These are phyloP conservation scores for Pezicula rhizophila DNA, from an alignment of 2,329 filamentous ascomycete genomes.

Conservation along the genomic window DNA sequence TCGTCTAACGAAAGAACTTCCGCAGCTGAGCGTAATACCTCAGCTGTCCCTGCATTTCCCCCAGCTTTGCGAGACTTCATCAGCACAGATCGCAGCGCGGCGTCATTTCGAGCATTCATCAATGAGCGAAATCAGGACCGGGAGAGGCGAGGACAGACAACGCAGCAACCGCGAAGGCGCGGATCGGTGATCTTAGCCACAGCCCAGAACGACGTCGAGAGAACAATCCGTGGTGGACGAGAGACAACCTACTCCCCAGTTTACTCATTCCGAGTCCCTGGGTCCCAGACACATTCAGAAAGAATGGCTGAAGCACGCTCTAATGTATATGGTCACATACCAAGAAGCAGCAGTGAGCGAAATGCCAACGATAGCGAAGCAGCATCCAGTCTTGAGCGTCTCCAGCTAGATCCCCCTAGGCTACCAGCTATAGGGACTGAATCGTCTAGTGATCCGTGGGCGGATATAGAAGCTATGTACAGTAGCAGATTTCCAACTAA, in stretches of 20 bases:
- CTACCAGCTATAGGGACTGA: conserved; percentile 22
- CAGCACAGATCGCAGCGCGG: conserved; percentile 21
- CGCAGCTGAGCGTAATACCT: conserved; percentile 13
- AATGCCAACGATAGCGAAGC: conserved; percentile 7
- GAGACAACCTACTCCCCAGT: background rate
- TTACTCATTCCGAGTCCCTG: background rate
- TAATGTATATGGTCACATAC: background rate
- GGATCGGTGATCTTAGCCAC: conserved; percentile 20
- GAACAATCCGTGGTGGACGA: conserved; percentile 7
- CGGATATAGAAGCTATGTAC: conserved; percentile 38
- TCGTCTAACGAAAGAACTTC: conserved; percentile 6
- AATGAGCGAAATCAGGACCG: conserved; percentile 28
- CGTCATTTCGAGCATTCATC: conserved; percentile 26
- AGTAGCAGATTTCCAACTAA: conserved; percentile 25
- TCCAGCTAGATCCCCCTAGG: conserved; percentile 15
- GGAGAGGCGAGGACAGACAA: conserved; percentile 17
- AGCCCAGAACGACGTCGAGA: conserved; percentile 17
- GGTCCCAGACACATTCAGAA: background rate
- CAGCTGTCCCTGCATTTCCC: conserved; percentile 17
- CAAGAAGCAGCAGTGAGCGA: conserved; percentile 10
- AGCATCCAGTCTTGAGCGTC: conserved; percentile 19
- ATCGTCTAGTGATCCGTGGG: conserved; percentile 30
- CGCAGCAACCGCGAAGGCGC: conserved; percentile 18
- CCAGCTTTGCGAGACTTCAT: conserved; percentile 25
- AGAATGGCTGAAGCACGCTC: background rate